A percentile compares a stretch with the other conserved stretches of the same genome.
Evolutionary conservation across 176 grass and related monocot species (phyloP).

Genomic region (Oryza australiensis): DNA sequence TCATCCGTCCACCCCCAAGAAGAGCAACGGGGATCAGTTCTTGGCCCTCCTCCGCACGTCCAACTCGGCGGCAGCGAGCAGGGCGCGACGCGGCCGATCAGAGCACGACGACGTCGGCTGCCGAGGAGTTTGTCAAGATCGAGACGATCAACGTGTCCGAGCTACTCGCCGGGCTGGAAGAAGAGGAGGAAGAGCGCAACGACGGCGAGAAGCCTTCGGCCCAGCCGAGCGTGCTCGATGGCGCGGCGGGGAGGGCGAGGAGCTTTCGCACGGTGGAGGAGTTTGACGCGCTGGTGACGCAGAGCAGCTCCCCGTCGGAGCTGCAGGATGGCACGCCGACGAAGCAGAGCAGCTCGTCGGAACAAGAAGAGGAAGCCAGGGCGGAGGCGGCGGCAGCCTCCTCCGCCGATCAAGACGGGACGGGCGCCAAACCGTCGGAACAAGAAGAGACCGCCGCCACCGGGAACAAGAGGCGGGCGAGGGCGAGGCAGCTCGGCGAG

Average conservation of each 20-base stretch:
- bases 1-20: conserved; percentile 69
- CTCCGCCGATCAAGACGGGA: not conserved
- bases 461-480: conserved; percentile 46
- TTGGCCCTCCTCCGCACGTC: conserved; percentile 53
- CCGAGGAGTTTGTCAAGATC: conserved; percentile 23
- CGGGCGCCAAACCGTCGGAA: not conserved
- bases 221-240: not conserved
- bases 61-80: conserved; percentile 29
- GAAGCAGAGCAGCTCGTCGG: not conserved
- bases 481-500: conserved; percentile 54
- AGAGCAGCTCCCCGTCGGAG: conserved; percentile 18
- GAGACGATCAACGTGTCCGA: conserved; percentile 79
- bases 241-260: not conserved
- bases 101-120: not conserved
- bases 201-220: not conserved
- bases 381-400: too few relatives aligned
- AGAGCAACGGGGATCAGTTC: conserved; percentile 61
- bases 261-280: conserved; percentile 79
- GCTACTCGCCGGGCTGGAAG: conserved; percentile 73
- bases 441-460: not conserved
- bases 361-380: conserved; percentile 1
- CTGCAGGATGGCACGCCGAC: not conserved
- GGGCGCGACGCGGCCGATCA: conserved; percentile 10
- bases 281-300: conserved; percentile 48
- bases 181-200: conserved; percentile 33